phyloP scores from a whole-genome alignment of 2,329 filamentous ascomycete species.

The Talaromyces marneffei region DNA sequence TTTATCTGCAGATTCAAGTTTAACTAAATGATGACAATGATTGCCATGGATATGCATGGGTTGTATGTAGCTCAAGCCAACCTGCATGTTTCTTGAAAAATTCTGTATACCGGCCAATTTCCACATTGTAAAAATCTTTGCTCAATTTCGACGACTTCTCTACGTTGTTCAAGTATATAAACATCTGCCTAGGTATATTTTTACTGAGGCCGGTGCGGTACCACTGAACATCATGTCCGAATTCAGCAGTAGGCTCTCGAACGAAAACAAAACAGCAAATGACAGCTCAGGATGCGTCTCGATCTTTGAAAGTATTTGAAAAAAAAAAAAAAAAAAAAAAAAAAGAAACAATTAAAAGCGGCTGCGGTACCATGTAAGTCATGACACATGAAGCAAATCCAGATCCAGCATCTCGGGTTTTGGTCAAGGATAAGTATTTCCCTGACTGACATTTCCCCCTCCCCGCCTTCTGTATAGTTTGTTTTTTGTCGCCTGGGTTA shows the following conservation, averaged over 20 bases:
- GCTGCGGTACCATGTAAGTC: neutral
- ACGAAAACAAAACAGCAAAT: neutral
- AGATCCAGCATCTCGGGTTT: neutral
- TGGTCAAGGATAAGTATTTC: neutral
- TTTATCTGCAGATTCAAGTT: neutral
- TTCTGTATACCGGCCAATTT: neutral
- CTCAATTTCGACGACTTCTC: no score
- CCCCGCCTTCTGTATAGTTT: neutral
- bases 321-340: neutral
- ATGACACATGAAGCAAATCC: neutral
- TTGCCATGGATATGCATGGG: neutral
- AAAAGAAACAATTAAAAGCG: neutral
- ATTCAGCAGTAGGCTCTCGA: neutral
- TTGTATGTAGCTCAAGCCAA: neutral
- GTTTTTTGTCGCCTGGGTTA: neutral
- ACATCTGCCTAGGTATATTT: neutral
- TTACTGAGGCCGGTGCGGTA: constrained; percentile 1
- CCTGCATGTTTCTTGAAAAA: neutral
- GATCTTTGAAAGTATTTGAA: neutral
- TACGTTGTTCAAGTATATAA: neutral
- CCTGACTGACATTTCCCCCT: neutral
- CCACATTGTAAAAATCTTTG: no score
- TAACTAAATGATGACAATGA: neutral
- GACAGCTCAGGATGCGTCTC: neutral
- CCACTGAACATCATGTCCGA: neutral